phyloP scores from a whole-genome alignment of 2,329 filamentous ascomycete species.

The Salinomyces thailandicus region DNA sequence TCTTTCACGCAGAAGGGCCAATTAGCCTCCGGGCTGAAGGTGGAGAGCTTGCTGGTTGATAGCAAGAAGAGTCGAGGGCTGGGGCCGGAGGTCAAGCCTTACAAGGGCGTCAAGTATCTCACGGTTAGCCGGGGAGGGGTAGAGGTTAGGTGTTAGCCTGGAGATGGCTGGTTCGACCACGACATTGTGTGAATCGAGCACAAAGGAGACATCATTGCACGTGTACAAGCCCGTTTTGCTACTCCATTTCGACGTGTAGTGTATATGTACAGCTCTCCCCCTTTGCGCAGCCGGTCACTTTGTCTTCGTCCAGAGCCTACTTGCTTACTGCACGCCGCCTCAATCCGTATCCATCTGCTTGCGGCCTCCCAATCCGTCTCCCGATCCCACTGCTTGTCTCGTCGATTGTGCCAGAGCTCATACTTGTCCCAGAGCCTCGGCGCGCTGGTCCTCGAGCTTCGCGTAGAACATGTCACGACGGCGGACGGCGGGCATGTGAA shows the following conservation, averaged over 20 bases:
- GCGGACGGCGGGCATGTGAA: slow-evolving; percentile 54
- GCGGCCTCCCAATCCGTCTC: not conserved
- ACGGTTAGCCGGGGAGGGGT: slow-evolving; percentile 55
- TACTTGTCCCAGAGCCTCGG: slow-evolving; percentile 33
- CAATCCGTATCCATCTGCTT: not conserved
- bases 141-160: slow-evolving; percentile 34
- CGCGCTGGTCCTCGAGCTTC: slow-evolving; percentile 53
- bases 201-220: not conserved
- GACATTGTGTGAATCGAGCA: too few relatives aligned
- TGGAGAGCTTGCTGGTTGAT: slow-evolving; percentile 52
- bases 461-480: slow-evolving; percentile 54
- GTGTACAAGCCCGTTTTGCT: not conserved
- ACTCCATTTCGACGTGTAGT: too few relatives aligned
- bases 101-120: slow-evolving; percentile 96
- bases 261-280: slow-evolving; percentile 10
- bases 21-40: slow-evolving; percentile 53
- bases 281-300: not conserved
- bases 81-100: slow-evolving; percentile 81
- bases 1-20: slow-evolving; percentile 50
- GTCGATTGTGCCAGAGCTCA: slow-evolving; percentile 6
- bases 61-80: slow-evolving; percentile 74
- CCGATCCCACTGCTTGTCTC: not conserved
- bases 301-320: not conserved
- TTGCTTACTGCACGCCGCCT: too few relatives aligned
- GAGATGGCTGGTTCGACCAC: too few relatives aligned